Conservation (phyloP, 2,329 filamentous ascomycete genomes). For the Malbranchea zuffiana region DNA sequence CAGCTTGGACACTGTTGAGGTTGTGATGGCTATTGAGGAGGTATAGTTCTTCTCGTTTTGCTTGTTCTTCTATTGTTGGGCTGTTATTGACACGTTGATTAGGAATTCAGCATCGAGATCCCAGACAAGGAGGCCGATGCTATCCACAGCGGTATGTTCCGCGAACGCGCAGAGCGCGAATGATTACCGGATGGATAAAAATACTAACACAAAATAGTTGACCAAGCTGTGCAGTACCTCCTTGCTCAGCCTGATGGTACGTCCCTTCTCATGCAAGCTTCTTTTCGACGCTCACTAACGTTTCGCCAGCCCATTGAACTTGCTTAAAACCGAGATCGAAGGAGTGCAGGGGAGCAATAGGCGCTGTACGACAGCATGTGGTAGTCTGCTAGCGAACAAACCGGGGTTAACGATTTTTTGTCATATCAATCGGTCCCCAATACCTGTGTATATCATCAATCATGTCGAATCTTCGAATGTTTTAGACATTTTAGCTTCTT, state of each 20-base stretch:
- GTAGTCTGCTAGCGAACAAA: too few relatives aligned
- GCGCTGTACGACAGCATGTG: slow-evolving; percentile 3
- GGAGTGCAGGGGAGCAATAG: not conserved
- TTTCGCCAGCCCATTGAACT: slow-evolving; percentile 14
- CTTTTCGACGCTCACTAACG: slow-evolving; percentile 18
- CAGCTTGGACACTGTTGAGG: slow-evolving; percentile 96
- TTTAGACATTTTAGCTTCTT: too few relatives aligned
- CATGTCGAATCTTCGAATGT: too few relatives aligned
- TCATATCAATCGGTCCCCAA: too few relatives aligned
- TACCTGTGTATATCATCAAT: too few relatives aligned
- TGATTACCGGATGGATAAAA: not conserved
- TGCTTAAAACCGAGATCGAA: not conserved
- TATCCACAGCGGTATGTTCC: slow-evolving; percentile 76
- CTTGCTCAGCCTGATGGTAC: slow-evolving; percentile 81
- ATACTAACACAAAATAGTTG: slow-evolving; percentile 46
- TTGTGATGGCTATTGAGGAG: slow-evolving; percentile 99
- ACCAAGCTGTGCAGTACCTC: slow-evolving; percentile 93
- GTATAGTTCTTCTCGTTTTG: slow-evolving; percentile 35
- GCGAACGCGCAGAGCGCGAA: not conserved
- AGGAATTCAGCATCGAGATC: slow-evolving; percentile 89
- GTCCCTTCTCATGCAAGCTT: slow-evolving; percentile 33
- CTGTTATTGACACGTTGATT: slow-evolving; percentile 16
- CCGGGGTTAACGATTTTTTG: too few relatives aligned
- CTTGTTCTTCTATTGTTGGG: slow-evolving; percentile 8
- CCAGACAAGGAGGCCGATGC: slow-evolving; percentile 92